Evolutionary conservation across 2,329 filamentous ascomycete species (phyloP).

Genomic region (Aspergillus fijiensis): DNA sequence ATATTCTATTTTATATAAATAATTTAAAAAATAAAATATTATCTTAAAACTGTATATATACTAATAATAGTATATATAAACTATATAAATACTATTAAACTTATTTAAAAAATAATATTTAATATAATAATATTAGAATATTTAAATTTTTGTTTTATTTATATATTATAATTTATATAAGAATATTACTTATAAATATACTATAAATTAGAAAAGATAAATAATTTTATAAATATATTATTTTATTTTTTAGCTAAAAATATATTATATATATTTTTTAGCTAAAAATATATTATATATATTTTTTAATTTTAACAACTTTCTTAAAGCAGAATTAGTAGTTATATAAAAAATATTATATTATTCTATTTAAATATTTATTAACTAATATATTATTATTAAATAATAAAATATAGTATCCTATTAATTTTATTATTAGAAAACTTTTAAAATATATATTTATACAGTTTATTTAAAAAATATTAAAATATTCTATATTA

Average conservation of each 20-base stretch:
- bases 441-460: background rate
- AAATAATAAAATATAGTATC: background rate
- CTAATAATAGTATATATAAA: background rate
- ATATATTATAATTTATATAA: background rate
- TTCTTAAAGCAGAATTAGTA: background rate
- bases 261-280: background rate
- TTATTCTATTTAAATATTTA: too few species aligned
- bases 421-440: background rate
- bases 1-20: background rate
- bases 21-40: background rate
- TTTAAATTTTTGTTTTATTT: background rate
- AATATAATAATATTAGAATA: background rate
- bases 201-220: background rate
- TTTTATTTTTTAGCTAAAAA: background rate
- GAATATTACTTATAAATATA: background rate
- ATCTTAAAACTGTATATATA: background rate
- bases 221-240: background rate
- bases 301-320: background rate
- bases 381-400: background rate
- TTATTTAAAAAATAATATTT: background rate
- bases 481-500: background rate
- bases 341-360: background rate
- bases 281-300: background rate
- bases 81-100: background rate
- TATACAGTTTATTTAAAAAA: background rate